Base-by-base conservation (phyloP, 2,329 filamentous ascomycete genomes). In the Alternaria gaisen region DNA sequence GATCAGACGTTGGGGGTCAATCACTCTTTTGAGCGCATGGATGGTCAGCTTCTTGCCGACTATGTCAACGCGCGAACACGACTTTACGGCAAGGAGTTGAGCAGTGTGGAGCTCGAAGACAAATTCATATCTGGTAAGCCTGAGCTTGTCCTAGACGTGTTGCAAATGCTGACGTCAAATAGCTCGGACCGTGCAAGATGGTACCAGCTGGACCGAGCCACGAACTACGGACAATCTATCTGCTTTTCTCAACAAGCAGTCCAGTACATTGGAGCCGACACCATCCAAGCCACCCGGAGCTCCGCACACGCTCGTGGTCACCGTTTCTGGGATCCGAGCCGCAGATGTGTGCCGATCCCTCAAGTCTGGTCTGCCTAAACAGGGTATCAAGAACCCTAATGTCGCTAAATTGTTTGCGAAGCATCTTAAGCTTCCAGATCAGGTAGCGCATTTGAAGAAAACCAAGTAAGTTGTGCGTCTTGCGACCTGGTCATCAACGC, bases 381-480 rank as follows among this genome's bases (percentile, higher is more conserved):
- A 77, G 52, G 76, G 75, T 22, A 58, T 77, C 53, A 93, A 95
- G 77, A 88, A 92, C 9, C 88, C 86, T 51, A 86, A 87, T 46
- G 89, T 99, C 2, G 91, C 92, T 2, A 99, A 99, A 79, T 83
- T 99, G 75, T 99, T 99, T 79, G 94, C 95, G 32, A 99, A 99
- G 79, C 95, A 99, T 78, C 97, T 99, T 83, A 99, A 99, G 81
- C 80, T 99, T 11, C 87, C 92, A 54, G 94, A 98, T 71, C 91
- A 94, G 34, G 88, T 94, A 53, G 85, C 90, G 60, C 91, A 91
- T 74, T 87, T 97, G 42, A 85, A 91, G 72, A 86, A 83, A 64
- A 83, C 83, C 53, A 85, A 84, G 83, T 85, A 75, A 43, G 77
- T 69, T 63, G 20, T 58, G n/a, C 30, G 81, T 12, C 11, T 22